Base-by-base conservation (phyloP, 768 basidiomycete genomes). In the Suillus bovinus region DNA sequence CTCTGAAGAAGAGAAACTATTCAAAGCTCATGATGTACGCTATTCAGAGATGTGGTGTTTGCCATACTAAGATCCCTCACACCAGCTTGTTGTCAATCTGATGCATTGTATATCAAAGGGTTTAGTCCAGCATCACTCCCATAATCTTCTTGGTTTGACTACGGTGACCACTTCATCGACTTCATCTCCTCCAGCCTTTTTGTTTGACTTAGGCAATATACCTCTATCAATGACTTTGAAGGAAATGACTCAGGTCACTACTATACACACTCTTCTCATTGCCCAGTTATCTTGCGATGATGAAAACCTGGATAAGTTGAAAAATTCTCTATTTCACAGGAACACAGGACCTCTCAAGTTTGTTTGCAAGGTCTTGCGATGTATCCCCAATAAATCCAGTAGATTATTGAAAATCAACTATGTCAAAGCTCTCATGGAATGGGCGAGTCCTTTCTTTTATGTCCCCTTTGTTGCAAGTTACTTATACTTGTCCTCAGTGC, bases 41-140 rank as follows among this genome's bases (percentile, higher is more conserved):
- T 70, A 61, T 63, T 67, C 67, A 17, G 61, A 64, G 50, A 42
- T 71, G 17, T 54, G 54, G 34, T 8, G 46, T 8, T 66, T 70
- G 11, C 66, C 69, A 22, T 69, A 69, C 60, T 70, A 67, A 66
- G 61, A 69, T 47, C 66, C 69, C 16, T 44, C 59, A 4, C 16
- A 49, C 10, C 52, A 54, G 42, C 50, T 66, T 10, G 65, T 68
- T n/a, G 52, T 66, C 24, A 62, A 72, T 34, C 41, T 46, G 5
- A 71, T 72, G 70, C 71, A 72, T 53, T 50, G 46, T 27, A 47
- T 47, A 47, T 47, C 27, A 7, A 24, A 47, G 27, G 47, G 47
- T 16, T 27, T 47, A 27, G 47, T 47, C 3, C 24, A 47, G 16
- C 47, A 47, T 47, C 47, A 47, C 47, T 47, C 47, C 2, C 16